Evolutionary conservation across 306 rosid genomes (phyloP), one percentile per base, ranked within the genome.

Genomic region (Cercis canadensis): DNA sequence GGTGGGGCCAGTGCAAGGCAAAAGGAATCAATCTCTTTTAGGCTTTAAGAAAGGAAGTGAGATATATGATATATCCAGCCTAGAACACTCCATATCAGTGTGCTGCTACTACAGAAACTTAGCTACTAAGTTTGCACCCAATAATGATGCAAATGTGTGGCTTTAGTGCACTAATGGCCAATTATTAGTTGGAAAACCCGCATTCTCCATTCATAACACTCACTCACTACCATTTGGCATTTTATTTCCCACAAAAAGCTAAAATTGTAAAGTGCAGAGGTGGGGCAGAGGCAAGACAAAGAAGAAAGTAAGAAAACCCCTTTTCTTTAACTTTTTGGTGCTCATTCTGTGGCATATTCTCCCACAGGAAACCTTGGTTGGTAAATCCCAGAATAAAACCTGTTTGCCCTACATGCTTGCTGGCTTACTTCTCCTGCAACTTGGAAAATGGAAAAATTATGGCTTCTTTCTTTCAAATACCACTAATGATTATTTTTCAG

Each of bases 71-170:
- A 24, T 24, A 24, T 80, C 77, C 87, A 88, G 90, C 90, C 87
- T 80, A 85, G 79, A 50, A 84, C 86, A 80, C 81, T 76, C 67
- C 15, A 24, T 24, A 24, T 24, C 29, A 74, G 51, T 46, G 54
- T 68, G 67, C 59, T 62, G 45, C 10, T 58, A 64, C 75, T 18
- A 63, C 72, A 77, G 46, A 83, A 62, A 78, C 96, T 86, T 92
- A 83, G 84, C 83, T 18, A 75, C 69, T 82, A 92, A 88, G 98
- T 63, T 51, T 41, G 29, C 83, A 73, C 73, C 73, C 83, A 75
- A 73, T 76, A 59, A 83, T 79, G 52, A 62, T 59, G 67, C 36
- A 4, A 62, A 65, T 68, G 73, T 67, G 68, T 66, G 76, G 43
- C 68, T 47, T 68, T 69, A 36, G 18, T 56, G 29, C 29, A 1